Evolutionary conservation across 2,329 filamentous ascomycete genomes (phyloP), one percentile per base, ranked within the genome.

Genomic region (Exophiala xenobiotica): DNA sequence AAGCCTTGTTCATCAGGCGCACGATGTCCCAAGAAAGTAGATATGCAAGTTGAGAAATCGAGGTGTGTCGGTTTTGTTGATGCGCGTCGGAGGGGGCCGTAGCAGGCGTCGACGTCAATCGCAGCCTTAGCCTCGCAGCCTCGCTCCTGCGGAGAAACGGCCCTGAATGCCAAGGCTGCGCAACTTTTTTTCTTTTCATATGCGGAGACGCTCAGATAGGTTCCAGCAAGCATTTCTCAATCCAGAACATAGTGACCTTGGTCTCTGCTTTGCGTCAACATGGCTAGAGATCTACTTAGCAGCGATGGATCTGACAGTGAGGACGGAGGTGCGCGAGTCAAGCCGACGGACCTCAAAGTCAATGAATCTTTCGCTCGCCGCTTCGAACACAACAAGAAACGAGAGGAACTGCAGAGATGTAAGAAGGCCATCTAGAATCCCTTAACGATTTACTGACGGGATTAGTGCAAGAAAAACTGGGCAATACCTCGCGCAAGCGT

Each of bases 321-420:
- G 45, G 68, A 68, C 44, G 73, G 71, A 49, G 71, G 71, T 52
- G 71, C 57, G 11, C 41, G 68, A 35, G 59, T 68, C 20, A 54
- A 67, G 19, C 64, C 57, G 52, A 60, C 67, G 29, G 68, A 69
- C 23, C 80, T 97, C 68, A 90, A 87, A 67, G 85, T 99, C 70
- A 97, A 99, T 70, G 78, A 90, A 67, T 89, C 95, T 46, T 99
- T 86, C 69, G 93, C 93, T 37, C 83, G 81, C 61, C 80, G 89
- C 33, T 97, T 96, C 63, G 93, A 99, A 70, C 81, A 97, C 73
- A 99, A 99, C 74, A 96, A 97, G 76, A 96, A 96, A 74, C 82
- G 92, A 51, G 91, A 95, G 67, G 93, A 99, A 68, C 75, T 83
- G 58, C 85, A 90, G 71, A 65, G 67, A 54, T 59, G 67, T 70